These are phyloP conservation scores for Pseudogymnoascus sp. DNA, from an alignment of 2,329 filamentous ascomycete genomes.

Conservation along the genomic window DNA sequence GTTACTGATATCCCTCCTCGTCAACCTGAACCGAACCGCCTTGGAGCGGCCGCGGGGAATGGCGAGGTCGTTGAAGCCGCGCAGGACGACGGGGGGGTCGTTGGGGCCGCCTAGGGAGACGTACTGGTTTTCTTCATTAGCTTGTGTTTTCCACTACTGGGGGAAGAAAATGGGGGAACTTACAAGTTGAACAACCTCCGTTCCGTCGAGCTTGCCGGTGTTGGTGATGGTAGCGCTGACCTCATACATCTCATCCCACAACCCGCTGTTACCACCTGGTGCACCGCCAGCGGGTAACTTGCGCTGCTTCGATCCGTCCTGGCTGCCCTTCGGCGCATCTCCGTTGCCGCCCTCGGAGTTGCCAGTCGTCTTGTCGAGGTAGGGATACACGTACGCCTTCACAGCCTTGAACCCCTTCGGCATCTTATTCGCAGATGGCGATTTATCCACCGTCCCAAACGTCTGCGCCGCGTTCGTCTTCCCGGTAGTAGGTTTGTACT, in stretches of 20 bases:
- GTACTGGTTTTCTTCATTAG: slow-evolving; percentile 51
- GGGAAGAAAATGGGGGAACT: slow-evolving; percentile 35
- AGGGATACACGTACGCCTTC: slow-evolving; percentile 48
- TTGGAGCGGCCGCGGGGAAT: slow-evolving; percentile 63
- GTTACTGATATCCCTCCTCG: slow-evolving; percentile 76
- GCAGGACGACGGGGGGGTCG: slow-evolving; percentile 61
- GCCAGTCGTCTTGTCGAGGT: slow-evolving; percentile 40
- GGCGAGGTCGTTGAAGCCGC: slow-evolving; percentile 72
- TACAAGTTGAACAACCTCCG: slow-evolving; percentile 53
- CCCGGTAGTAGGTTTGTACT: slow-evolving; percentile 49
- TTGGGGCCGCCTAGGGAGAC: slow-evolving; percentile 71
- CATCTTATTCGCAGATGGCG: slow-evolving; percentile 62
- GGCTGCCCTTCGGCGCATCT: slow-evolving; percentile 37
- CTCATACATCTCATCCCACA: slow-evolving; percentile 50
- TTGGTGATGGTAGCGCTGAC: slow-evolving; percentile 51
- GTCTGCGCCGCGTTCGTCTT: slow-evolving; percentile 56
- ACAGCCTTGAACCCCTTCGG: slow-evolving; percentile 46
- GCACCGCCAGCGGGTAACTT: slow-evolving; percentile 42
- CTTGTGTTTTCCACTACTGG: slow-evolving; percentile 42
- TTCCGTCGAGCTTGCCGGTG: slow-evolving; percentile 46
- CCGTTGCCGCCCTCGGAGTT: slow-evolving; percentile 22
- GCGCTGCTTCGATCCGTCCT: slow-evolving; percentile 41
- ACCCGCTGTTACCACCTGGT: slow-evolving; percentile 47
- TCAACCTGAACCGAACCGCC: slow-evolving; percentile 63
- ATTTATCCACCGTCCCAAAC: slow-evolving; percentile 56